Conservation (phyloP, 2,329 filamentous ascomycete species). For the Fusarium liriodendri region DNA sequence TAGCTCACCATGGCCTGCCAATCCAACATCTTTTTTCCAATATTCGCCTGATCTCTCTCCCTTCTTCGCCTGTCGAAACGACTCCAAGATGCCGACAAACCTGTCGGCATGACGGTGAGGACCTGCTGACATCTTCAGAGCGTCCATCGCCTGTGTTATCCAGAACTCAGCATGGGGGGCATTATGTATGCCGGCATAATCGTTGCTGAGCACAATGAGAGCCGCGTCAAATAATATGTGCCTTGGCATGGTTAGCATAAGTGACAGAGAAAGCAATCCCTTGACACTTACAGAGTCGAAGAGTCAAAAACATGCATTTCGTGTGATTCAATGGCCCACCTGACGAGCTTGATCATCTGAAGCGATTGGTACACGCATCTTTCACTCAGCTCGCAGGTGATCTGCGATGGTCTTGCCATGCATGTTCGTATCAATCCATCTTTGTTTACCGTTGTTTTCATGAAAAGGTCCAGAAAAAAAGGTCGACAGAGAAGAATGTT, state of each 20-base stretch:
- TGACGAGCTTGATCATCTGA: conserved; percentile 60
- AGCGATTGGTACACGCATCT: conserved; percentile 42
- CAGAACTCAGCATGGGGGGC: conserved; percentile 55
- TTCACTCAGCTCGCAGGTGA: conserved; percentile 56
- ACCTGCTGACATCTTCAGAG: conserved; percentile 61
- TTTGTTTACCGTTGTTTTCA: conserved; percentile 45
- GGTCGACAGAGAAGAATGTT: conserved; percentile 72
- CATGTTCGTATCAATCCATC: not conserved
- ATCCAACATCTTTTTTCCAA: not conserved
- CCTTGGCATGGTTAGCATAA: conserved; percentile 47
- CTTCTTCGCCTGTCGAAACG: conserved; percentile 51
- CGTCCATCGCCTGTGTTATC: conserved; percentile 57
- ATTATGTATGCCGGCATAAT: conserved; percentile 62
- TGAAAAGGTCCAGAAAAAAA: conserved; percentile 71
- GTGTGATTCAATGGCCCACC: conserved; percentile 55
- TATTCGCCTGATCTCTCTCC: not conserved
- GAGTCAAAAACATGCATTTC: conserved; percentile 65
- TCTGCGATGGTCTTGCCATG: not conserved
- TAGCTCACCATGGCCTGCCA: not conserved
- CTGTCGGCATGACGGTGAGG: conserved; percentile 62
- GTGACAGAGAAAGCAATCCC: not conserved
- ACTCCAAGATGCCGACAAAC: conserved; percentile 61
- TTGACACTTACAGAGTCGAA: conserved; percentile 63
- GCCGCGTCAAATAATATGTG: conserved; percentile 68
- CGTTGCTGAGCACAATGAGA: conserved; percentile 67